Percentiles rank a stretch among this genome's conserved stretches.
Conservation (phyloP, 805 yeast genomes). For the Saccharomycodes ludwigii region DNA sequence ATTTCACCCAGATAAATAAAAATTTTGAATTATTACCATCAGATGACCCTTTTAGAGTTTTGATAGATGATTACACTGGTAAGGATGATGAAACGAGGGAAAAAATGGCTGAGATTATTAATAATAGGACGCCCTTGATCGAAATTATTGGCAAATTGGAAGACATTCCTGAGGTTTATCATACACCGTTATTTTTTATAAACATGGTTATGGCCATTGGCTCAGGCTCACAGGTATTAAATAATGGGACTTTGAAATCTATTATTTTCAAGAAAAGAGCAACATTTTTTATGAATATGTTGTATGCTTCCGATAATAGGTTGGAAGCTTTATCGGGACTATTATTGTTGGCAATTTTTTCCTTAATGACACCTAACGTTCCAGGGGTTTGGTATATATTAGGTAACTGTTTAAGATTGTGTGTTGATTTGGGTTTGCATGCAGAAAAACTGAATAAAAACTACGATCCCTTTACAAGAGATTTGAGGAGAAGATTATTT, state of each 20-base stretch:
- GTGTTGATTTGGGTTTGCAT: constrained; percentile 79
- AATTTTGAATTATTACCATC: constrained; percentile 23
- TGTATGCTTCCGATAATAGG: constrained; percentile 45
- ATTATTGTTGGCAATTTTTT: constrained; percentile 52
- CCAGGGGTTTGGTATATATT: constrained; percentile 91
- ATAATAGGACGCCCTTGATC: constrained; percentile 18
- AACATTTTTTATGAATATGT: constrained; percentile 40
- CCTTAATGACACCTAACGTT: constrained; percentile 77
- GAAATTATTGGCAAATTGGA: constrained; percentile 21
- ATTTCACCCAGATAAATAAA: constrained; percentile 32
- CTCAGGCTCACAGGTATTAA: constrained; percentile 58
- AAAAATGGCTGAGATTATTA: constrained; percentile 27
- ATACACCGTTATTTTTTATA: constrained; percentile 52
- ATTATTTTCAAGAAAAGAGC: constrained; percentile 65
- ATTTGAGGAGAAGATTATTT: constrained; percentile 62
- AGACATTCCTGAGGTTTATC: constrained; percentile 34
- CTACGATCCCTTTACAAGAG: constrained; percentile 45
- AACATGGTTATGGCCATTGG: constrained; percentile 74
- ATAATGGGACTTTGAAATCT: constrained; percentile 51
- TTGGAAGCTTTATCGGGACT: constrained; percentile 66
- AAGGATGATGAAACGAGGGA: background rate
- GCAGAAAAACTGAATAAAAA: constrained; percentile 37
- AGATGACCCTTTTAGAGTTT: background rate
- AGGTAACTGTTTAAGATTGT: constrained; percentile 67
- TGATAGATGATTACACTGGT: background rate